Evolutionary conservation across 2,329 filamentous ascomycete genomes (phyloP).

Genomic region (Colletotrichum sp.): DNA sequence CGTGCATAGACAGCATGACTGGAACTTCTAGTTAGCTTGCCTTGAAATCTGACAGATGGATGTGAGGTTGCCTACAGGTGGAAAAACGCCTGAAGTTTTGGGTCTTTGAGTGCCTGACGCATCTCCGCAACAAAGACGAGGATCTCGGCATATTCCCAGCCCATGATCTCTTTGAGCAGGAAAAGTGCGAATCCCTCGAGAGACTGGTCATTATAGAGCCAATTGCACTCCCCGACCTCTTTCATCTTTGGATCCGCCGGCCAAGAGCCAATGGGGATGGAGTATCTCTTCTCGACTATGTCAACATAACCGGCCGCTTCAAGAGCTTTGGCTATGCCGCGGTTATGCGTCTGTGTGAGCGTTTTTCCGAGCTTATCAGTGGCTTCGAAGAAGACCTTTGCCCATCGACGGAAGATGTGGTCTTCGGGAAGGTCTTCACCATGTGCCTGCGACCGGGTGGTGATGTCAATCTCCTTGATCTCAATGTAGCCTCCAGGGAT

Average conservation of each 20-base stretch:
- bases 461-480: constrained; percentile 29
- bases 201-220: constrained; percentile 19
- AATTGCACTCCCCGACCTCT: constrained; percentile 15
- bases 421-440: neutral
- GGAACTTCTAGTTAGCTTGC: no score
- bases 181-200: constrained; percentile 32
- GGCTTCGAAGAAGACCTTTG: constrained; percentile 29
- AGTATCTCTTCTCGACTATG: constrained; percentile 15
- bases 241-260: no score
- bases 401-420: constrained; percentile 24
- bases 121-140: neutral
- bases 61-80: no score
- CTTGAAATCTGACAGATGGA: no score
- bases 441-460: no score
- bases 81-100: no score
- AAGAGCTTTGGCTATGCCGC: constrained; percentile 23
- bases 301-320: constrained; percentile 27
- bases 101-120: no score
- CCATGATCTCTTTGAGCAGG: constrained; percentile 31
- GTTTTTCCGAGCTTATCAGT: constrained; percentile 30
- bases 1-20: no score
- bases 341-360: neutral
- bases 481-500: constrained; percentile 59
- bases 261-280: constrained; percentile 1
- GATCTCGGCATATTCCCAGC: neutral